Evolutionary conservation across 2,329 filamentous ascomycete genomes (phyloP).

Genomic region (Fusarium sp.): DNA sequence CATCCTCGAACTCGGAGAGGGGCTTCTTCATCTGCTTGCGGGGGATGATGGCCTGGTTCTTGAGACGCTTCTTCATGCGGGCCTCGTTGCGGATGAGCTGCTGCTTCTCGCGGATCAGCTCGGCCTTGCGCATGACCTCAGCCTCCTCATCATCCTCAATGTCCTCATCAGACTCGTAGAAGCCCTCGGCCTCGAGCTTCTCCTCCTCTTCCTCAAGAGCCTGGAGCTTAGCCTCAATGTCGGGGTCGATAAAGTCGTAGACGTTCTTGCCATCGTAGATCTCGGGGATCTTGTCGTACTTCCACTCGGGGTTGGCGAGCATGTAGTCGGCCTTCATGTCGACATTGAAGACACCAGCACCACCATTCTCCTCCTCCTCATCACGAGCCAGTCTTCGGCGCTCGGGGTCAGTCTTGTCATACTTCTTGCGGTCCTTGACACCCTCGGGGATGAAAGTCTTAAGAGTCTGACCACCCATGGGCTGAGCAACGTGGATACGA

Average conservation of each 20-base stretch:
- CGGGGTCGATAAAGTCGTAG: constrained; percentile 95
- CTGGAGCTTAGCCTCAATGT: constrained; percentile 91
- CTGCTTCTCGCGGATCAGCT: constrained; percentile 94
- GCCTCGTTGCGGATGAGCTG: constrained; percentile 92
- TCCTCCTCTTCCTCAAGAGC: constrained; percentile 96
- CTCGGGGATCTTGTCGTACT: constrained; percentile 94
- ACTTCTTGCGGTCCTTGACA: constrained; percentile 82
- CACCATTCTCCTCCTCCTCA: constrained; percentile 89
- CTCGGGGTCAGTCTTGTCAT: constrained; percentile 89
- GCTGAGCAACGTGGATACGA: constrained; percentile 96
- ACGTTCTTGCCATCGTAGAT: constrained; percentile 96
- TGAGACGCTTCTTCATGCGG: constrained; percentile 93
- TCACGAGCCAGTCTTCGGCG: constrained; percentile 83
- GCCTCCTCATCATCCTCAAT: constrained; percentile 89
- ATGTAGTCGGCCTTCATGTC: constrained; percentile 90
- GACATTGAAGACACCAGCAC: constrained; percentile 94
- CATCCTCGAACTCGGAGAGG: constrained; percentile 85
- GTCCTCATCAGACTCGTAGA: constrained; percentile 85
- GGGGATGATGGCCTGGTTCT: constrained; percentile 95
- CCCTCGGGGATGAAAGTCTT: constrained; percentile 91
- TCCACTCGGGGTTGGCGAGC: constrained; percentile 90
- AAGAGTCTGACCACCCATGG: constrained; percentile 78
- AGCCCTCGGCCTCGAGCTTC: constrained; percentile 87
- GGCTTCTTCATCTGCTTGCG: constrained; percentile 82
- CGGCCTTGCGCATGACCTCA: constrained; percentile 88